Evolutionary conservation across 169 alveolate genomes (phyloP), one percentile per base, ranked within the genome.

Genomic region (Toxoplasma gondii): DNA sequence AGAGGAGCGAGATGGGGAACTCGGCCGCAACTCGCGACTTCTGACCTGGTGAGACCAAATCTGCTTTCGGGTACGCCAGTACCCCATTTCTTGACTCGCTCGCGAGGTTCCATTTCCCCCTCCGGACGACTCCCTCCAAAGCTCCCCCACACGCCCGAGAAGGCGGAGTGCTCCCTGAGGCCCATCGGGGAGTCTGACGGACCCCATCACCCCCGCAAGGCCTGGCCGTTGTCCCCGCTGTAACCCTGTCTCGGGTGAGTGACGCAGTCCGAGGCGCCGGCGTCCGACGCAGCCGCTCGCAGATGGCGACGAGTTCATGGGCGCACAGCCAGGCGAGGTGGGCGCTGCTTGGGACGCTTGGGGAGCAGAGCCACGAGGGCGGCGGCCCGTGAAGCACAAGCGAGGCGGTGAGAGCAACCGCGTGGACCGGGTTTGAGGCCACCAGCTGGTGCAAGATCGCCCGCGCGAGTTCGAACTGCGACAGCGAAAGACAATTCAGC

Each of bases 261-360:
- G 58, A 12, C 58, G 58, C 58, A 12, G 58, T 12, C 58, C 58
- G 74, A 31, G n/a, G n/a, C 19, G 86, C 86, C 86, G 86, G 86
- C 86, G 24, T n/a, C 29, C 49, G 49, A 7, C 86, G 94, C 91
- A 39, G 84, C 0, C n/a, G 91, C 91, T 45, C 43, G 91, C 84
- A 84, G 38, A 78, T 22, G 41, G 39, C 27, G 36, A 53, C 44
- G 64, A 91, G 91, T 24, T 91, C 94, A 22, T 91, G 78, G 38
- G 69, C 86, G 82, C 88, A 78, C 70, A 84, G 39, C 94, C 94
- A 91, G 44, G 86, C 87, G 67, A 91, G 91, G 43, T 91, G 94
- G 31, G 94, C 94, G 91, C 88, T 91, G 91, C 91, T 78, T 43
- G 94, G 91, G 9, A 78, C 94, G 19, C 88, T 49, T n/a, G 43